These are phyloP conservation scores for Fusarium veterinarium DNA, from an alignment of 2,329 filamentous ascomycete genomes.

Conservation along the genomic window DNA sequence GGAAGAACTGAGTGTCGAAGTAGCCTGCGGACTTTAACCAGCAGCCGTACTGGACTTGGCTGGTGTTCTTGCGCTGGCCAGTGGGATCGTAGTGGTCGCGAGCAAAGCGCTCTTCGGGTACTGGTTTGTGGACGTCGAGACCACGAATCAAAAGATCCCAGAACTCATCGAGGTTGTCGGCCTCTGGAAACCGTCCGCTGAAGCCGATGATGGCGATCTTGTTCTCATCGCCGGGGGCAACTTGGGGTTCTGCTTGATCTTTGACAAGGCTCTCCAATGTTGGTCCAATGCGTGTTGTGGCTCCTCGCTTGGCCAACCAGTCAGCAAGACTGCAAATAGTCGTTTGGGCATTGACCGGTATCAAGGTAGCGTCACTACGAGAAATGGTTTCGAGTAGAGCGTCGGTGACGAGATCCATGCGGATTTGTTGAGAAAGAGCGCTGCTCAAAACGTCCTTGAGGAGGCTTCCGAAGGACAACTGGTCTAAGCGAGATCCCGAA, in stretches of 20 bases:
- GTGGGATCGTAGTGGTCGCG: slow-evolving; percentile 72
- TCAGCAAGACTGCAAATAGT: background rate
- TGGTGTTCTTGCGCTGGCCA: slow-evolving; percentile 75
- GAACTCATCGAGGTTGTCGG: slow-evolving; percentile 57
- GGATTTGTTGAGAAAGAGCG: background rate
- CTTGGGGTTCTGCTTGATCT: rapidly evolving
- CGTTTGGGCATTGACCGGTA: background rate
- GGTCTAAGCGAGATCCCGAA: background rate
- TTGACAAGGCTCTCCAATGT: background rate
- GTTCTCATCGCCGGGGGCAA: background rate
- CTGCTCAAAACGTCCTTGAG: background rate
- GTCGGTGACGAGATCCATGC: background rate
- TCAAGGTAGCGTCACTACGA: background rate
- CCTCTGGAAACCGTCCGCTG: slow-evolving; percentile 58
- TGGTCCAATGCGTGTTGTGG: background rate
- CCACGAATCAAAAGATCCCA: slow-evolving; percentile 77
- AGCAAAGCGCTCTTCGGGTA: slow-evolving; percentile 76
- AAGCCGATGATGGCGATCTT: slow-evolving; percentile 85
- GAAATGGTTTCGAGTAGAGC: background rate
- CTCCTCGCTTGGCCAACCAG: background rate
- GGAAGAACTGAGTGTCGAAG: slow-evolving; percentile 84
- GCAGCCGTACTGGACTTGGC: slow-evolving; percentile 76
- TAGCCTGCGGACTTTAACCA: slow-evolving; percentile 76
- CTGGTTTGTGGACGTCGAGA: slow-evolving; percentile 71
- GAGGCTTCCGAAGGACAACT: background rate